Evolutionary conservation across 768 basidiomycete species (phyloP).

Genomic region (Melanogaster broomeanus): DNA sequence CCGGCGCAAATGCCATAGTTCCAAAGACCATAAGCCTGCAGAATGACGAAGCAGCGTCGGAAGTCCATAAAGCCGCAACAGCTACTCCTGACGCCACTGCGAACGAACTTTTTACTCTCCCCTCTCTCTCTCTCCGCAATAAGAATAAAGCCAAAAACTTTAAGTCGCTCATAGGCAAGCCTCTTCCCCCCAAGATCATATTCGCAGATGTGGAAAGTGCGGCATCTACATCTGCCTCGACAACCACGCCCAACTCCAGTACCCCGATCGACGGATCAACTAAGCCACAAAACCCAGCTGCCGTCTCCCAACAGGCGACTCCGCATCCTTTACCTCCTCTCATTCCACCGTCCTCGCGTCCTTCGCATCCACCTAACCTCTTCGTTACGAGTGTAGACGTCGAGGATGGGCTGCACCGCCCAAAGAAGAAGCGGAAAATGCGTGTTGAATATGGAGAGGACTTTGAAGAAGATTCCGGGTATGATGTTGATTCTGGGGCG

Average conservation of each 20-base stretch:
- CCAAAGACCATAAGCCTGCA: not conserved
- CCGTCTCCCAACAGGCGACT: not conserved
- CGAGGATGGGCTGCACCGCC: constrained; percentile 43
- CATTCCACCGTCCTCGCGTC: constrained; percentile 65
- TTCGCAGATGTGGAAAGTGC: constrained; percentile 37
- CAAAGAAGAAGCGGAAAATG: constrained; percentile 38
- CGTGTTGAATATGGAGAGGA: constrained; percentile 36
- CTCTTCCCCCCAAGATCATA: constrained; percentile 52
- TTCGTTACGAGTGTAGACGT: constrained; percentile 77
- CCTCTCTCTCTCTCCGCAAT: constrained; percentile 56
- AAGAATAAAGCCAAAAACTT: constrained; percentile 78
- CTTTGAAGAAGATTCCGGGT: constrained; percentile 9
- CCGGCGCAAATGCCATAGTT: constrained; percentile 43
- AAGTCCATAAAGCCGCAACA: not conserved
- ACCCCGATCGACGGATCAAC: constrained; percentile 9
- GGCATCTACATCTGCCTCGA: not conserved
- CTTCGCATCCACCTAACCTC: constrained; percentile 57
- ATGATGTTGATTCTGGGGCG: not conserved
- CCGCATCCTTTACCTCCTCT: constrained; percentile 35
- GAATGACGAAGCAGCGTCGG: not conserved
- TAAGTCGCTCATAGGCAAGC: constrained; percentile 49
- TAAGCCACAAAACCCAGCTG: not conserved
- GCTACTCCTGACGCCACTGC: constrained; percentile 15
- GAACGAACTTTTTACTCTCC: constrained; percentile 24
- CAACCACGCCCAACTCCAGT: not conserved